Base-by-base conservation (phyloP, 208 protist species). In the Trypanosoma cruzi region DNA sequence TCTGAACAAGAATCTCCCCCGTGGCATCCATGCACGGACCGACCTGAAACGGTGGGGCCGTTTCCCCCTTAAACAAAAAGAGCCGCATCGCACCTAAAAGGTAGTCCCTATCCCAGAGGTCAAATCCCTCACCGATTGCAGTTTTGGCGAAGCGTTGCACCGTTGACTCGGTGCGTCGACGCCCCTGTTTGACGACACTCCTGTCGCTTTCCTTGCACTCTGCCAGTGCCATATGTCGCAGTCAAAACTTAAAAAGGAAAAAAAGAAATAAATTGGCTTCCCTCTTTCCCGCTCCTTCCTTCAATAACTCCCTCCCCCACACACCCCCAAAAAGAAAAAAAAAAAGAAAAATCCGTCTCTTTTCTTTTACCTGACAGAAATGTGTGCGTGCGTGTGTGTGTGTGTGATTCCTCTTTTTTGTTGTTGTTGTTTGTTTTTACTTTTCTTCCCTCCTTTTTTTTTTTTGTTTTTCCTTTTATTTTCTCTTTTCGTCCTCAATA, bases 91-190 rank as follows among this genome's bases (percentile, higher is more conserved):
- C 89, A 42, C 88, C 89, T 46, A 97, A 77, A 18, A 84, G 82
- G 81, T 97, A 97, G 63, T 88, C 92, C 60, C 84, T 70, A 71
- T 97, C 92, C 89, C 92, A 97, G 28, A 97, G 75, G 40, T 88
- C 78, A 77, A 91, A 97, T 14, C 92, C 92, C 74, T 97, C 92
- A 56, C 84, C 83, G 52, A 97, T 92, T 5, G 87, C 79, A 62
- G 91, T 93, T 64, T 89, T 92, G 56, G 89, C 71, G 73, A 92
- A 93, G 11, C 89, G 81, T 72, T 95, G 86, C 31, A 90, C 88
- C 67, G 90, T 94, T 24, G 92, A 97, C 77, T 97, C 89, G 13
- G 92, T 95, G 42, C 92, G 87, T 31, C 80, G 77, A 54, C 89
- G 87, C 16, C 80, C 84, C 64, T 86, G 71, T 24, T 79, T 73